Conservation (phyloP, 225 moss, liverwort and hornwort species). For the Sphagnum contortum region DNA sequence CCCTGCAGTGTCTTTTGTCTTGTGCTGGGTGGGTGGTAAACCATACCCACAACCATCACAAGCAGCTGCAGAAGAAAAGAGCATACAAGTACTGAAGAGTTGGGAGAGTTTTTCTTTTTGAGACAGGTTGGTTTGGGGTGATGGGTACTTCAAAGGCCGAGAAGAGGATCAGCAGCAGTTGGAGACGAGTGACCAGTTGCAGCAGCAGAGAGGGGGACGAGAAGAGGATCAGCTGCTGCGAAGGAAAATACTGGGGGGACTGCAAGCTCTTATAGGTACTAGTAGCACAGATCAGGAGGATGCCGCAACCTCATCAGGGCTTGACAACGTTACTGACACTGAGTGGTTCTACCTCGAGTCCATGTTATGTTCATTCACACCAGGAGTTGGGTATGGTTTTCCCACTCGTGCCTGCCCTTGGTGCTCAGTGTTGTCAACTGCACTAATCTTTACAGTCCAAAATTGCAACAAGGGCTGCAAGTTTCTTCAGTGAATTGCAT, state of each 20-base stretch:
- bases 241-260: slow-evolving; percentile 59
- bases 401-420: neutral
- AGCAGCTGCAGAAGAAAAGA: too few species aligned
- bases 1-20: too few species aligned
- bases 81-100: too few species aligned
- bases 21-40: too few species aligned
- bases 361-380: slow-evolving; percentile 64
- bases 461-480: too few species aligned
- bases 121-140: slow-evolving; percentile 14
- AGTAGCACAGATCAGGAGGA: slow-evolving; percentile 33
- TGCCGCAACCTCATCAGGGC: slow-evolving; percentile 3
- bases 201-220: slow-evolving; percentile 19
- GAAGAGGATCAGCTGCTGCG: slow-evolving; percentile 58
- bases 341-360: slow-evolving; percentile 94
- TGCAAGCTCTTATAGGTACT: slow-evolving; percentile 51
- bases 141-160: slow-evolving; percentile 73
- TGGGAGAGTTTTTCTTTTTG: too few species aligned
- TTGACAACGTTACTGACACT: slow-evolving; percentile 67
- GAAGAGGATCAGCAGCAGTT: slow-evolving; percentile 47
- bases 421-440: too few species aligned
- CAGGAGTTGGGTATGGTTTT: slow-evolving; percentile 56
- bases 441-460: too few species aligned
- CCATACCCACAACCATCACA: too few species aligned
- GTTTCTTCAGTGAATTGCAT: too few species aligned
- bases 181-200: slow-evolving; percentile 1